Base-by-base conservation (phyloP, 129 eudicot genomes). In the Smallanthus sonchifolius region DNA sequence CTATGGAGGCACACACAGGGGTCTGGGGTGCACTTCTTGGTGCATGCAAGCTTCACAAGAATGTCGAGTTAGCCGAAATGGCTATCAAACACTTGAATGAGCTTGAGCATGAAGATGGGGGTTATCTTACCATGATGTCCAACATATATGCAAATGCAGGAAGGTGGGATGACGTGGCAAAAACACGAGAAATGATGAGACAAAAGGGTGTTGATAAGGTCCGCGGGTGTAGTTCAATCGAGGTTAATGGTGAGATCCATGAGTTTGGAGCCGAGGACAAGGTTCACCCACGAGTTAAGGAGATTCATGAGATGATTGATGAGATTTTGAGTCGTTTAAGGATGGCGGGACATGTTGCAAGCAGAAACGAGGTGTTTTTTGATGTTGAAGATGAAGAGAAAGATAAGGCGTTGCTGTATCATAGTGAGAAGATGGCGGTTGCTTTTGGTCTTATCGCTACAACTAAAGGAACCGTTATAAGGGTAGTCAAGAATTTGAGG, bases 401-500 rank as follows among this genome's bases (percentile, higher is more conserved):
- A 74, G 83, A 78, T 37, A 73, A 69, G 75, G 83, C 39, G 7
- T 69, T 83, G 62, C 37, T 56, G 35, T 78, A 76, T 75, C 86
- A 83, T 69, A 83, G 86, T 16, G 80, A 83, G 80, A 83, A 83
- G 30, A 75, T 83, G 76, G 86, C 83, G 1, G 77, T 83, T 66
- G 80, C 86, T 51, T 77, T 83, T 30, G 83, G 77, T 9, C 79
- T 78, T 39, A 61, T 78, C 74, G 72, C 74, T 36, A 83, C 65
- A 7, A 73, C 66, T 13, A 86, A 78, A 0, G 86, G 86, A 36
- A 79, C 73, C 0, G 84, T 84, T 54, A 83, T 87, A 32, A 76
- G 96, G 32, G 83, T 92, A 5, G 86, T 92, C 14, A 89, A 87
- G 82, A 92, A 90, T 78, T 83, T 89, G 35, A 81, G 92, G 36